Conservation (phyloP, 345 rosid genomes). For the Punica granatum region DNA sequence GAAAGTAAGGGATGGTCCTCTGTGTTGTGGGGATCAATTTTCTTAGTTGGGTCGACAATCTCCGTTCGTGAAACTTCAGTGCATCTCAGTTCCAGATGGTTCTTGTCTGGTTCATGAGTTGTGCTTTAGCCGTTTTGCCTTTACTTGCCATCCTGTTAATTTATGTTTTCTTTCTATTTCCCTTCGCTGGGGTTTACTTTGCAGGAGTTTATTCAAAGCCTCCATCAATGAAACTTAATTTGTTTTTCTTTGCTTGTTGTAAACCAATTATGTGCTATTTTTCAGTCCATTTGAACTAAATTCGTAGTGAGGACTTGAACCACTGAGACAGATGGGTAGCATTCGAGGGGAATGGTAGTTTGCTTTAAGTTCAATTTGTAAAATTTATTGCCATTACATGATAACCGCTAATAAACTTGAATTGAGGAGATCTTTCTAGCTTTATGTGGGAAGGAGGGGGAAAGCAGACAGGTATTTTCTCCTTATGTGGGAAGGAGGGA, state of each 20-base stretch:
- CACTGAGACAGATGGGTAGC: not conserved
- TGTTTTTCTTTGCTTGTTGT: not conserved
- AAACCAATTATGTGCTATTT: not conserved
- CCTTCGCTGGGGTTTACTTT: too few relatives aligned
- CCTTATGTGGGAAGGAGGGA: too few relatives aligned
- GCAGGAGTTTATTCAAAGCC: too few relatives aligned
- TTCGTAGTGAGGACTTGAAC: not conserved
- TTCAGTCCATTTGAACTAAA: not conserved
- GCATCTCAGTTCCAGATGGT: too few relatives aligned
- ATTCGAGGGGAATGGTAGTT: too few relatives aligned
- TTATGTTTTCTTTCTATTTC: slow-evolving; percentile 24
- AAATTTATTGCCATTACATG: not conserved
- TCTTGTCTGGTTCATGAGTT: slow-evolving; percentile 30
- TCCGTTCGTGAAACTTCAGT: not conserved
- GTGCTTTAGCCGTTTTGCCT: slow-evolving; percentile 8
- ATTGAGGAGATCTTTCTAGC: not conserved
- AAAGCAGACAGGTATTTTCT: not conserved
- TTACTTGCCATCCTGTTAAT: slow-evolving; percentile 17
- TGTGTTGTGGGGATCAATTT: not conserved
- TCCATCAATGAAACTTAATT: too few relatives aligned
- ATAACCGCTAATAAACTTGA: not conserved
- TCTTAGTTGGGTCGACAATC: not conserved
- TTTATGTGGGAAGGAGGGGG: not conserved
- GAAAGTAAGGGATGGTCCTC: slow-evolving; percentile 3
- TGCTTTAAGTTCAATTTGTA: not conserved